Evolutionary conservation across 768 basidiomycete genomes (phyloP).

Genomic region (Pulveroboletus ravenelii): DNA sequence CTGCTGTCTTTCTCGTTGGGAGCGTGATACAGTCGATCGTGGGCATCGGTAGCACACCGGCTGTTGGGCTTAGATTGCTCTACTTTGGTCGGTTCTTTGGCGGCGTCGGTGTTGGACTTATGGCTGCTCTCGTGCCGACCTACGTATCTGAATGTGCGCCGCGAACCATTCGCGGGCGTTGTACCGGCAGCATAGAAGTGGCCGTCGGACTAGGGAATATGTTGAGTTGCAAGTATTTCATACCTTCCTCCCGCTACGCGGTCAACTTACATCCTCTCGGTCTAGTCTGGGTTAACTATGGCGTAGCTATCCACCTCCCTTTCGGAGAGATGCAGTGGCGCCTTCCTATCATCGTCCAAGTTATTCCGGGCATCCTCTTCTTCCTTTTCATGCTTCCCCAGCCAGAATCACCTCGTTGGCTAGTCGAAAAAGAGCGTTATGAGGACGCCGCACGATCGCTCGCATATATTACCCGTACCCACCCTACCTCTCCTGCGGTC

Average conservation of each 20-base stretch:
- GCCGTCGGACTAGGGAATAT: slow-evolving; percentile 33
- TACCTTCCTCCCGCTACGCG: not conserved
- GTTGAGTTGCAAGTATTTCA: slow-evolving; percentile 29
- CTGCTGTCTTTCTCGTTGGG: slow-evolving; percentile 32
- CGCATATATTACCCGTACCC: slow-evolving; percentile 25
- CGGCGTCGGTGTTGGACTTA: slow-evolving; percentile 44
- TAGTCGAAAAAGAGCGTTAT: slow-evolving; percentile 33
- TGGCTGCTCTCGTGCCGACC: slow-evolving; percentile 33
- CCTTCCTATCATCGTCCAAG: slow-evolving; percentile 33
- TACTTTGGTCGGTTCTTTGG: slow-evolving; percentile 41
- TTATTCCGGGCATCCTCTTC: slow-evolving; percentile 39
- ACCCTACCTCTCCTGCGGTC: slow-evolving; percentile 25
- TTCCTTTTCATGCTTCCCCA: slow-evolving; percentile 34
- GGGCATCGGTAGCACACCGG: slow-evolving; percentile 28
- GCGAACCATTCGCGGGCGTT: slow-evolving; percentile 34
- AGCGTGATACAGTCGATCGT: slow-evolving; percentile 32
- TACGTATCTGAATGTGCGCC: slow-evolving; percentile 38
- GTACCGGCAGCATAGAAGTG: slow-evolving; percentile 32
- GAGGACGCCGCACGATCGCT: slow-evolving; percentile 32
- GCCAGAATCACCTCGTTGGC: slow-evolving; percentile 41
- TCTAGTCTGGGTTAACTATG: slow-evolving; percentile 37
- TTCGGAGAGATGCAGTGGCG: slow-evolving; percentile 34
- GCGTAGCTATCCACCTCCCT: slow-evolving; percentile 23
- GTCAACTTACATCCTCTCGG: slow-evolving; percentile 1
- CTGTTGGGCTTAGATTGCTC: slow-evolving; percentile 26